These are phyloP conservation scores for Strigomonas oncopelti DNA, from an alignment of 208 protist species.

Conservation along the genomic window DNA sequence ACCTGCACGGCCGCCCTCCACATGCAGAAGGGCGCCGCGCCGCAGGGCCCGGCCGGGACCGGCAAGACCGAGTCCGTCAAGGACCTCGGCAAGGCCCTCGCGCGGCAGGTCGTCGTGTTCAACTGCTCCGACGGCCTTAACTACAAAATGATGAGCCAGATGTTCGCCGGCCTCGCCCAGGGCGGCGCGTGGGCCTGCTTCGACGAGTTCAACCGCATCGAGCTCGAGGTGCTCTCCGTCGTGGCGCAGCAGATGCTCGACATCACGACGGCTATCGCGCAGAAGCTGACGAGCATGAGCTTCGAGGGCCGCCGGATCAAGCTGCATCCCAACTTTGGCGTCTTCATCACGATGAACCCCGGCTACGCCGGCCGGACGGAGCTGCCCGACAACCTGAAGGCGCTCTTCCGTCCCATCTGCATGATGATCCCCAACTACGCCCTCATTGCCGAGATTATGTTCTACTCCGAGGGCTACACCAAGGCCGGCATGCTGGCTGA, in stretches of 20 bases:
- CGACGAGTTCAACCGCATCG: conserved; percentile 95
- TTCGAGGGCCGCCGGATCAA: conserved; percentile 92
- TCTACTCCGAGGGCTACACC: conserved; percentile 95
- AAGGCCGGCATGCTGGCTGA: conserved; percentile 85
- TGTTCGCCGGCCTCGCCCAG: conserved; percentile 94
- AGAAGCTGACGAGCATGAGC: conserved; percentile 63
- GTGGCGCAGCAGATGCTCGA: conserved; percentile 92
- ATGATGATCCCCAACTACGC: conserved; percentile 97
- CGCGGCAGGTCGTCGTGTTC: conserved; percentile 91
- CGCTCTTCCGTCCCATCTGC: conserved; percentile 93
- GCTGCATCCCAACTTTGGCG: conserved; percentile 89
- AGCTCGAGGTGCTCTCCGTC: conserved; percentile 93
- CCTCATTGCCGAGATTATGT: conserved; percentile 96
- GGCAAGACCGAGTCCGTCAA: conserved; percentile 98
- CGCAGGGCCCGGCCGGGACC: conserved; percentile 93
- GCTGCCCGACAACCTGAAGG: conserved; percentile 97
- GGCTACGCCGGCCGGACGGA: conserved; percentile 96
- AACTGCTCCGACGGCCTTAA: conserved; percentile 96
- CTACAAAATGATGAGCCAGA: conserved; percentile 93
- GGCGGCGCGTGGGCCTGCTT: conserved; percentile 92
- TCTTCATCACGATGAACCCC: conserved; percentile 98
- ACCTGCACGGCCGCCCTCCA: conserved; percentile 90
- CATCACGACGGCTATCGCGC: conserved; percentile 89
- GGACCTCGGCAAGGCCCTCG: conserved; percentile 89
- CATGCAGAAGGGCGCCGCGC: conserved; percentile 90